A percentile compares a stretch with the other conserved stretches of the same genome.
Conservation (phyloP, 2,329 filamentous ascomycete species). For the Neofusicoccum umdonicola region DNA sequence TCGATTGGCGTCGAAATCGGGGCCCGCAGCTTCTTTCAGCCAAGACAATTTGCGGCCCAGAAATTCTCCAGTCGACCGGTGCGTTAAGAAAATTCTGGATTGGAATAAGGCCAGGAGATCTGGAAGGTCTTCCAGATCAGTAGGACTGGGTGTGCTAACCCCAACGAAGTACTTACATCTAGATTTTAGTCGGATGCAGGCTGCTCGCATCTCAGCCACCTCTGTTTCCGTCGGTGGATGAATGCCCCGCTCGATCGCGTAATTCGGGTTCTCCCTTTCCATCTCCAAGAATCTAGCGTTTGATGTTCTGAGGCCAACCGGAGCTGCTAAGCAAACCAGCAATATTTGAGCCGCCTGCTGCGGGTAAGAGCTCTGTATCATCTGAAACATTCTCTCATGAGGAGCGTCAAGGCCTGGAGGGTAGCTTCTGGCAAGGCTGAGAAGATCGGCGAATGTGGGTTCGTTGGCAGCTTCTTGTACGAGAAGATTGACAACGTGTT, state of each 20-base stretch:
- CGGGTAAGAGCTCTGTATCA: not conserved
- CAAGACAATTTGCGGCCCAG: too few species aligned
- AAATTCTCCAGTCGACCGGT: too few species aligned
- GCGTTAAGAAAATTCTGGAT: too few species aligned
- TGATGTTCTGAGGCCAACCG: too few species aligned
- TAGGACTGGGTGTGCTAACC: not conserved
- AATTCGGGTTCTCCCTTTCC: not conserved
- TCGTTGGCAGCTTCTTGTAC: not conserved
- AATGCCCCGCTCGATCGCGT: too few species aligned
- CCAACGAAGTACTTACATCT: not conserved
- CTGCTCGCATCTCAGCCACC: not conserved
- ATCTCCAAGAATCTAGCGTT: not conserved
- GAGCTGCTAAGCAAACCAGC: not conserved
- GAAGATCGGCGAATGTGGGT: not conserved
- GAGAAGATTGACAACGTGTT: conserved; percentile 6
- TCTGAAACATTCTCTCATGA: not conserved
- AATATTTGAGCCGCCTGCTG: not conserved
- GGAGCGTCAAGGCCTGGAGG: not conserved
- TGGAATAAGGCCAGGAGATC: too few species aligned
- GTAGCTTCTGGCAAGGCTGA: not conserved
- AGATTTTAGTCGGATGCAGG: not conserved
- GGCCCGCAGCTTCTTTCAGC: too few species aligned
- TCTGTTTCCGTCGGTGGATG: not conserved
- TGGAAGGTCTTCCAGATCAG: too few species aligned
- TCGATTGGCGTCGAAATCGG: too few species aligned